These are phyloP conservation scores for Diatrype stigma DNA, from an alignment of 2,329 filamentous ascomycete species.

Conservation along the genomic window DNA sequence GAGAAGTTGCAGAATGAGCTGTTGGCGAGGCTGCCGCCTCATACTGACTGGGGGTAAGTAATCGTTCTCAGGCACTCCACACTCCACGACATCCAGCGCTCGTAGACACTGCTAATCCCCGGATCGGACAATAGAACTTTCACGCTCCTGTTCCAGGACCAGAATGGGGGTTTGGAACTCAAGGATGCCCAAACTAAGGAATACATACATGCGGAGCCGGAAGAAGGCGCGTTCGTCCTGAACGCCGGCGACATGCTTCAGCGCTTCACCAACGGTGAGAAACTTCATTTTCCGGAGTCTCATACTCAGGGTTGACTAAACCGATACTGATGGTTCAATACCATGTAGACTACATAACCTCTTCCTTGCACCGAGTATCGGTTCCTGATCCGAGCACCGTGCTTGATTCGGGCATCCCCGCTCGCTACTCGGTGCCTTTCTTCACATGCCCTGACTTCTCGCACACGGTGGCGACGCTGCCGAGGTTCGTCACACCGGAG, in stretches of 20 bases:
- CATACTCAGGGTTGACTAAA: background rate
- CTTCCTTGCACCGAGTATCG: slow-evolving; percentile 18
- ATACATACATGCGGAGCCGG: slow-evolving; percentile 13
- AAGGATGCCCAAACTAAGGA: slow-evolving; percentile 30
- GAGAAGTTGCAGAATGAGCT: slow-evolving; percentile 13
- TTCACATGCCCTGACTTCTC: slow-evolving; percentile 18
- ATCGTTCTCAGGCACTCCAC: slow-evolving; percentile 4
- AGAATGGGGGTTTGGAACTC: slow-evolving; percentile 46
- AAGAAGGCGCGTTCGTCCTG: slow-evolving; percentile 18
- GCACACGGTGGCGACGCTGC: slow-evolving; percentile 15
- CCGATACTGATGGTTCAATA: background rate
- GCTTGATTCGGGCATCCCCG: slow-evolving; percentile 12
- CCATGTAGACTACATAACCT: slow-evolving; percentile 24
- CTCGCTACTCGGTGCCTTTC: slow-evolving; percentile 23
- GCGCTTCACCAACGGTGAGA: slow-evolving; percentile 21
- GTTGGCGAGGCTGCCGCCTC: slow-evolving; percentile 36
- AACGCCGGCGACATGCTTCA: slow-evolving; percentile 24
- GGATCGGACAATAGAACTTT: slow-evolving; percentile 32
- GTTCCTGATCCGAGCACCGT: slow-evolving; percentile 13
- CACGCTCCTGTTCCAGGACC: slow-evolving; percentile 52
- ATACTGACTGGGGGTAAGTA: slow-evolving; percentile 48
- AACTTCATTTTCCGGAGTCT: background rate
- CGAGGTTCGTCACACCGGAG: slow-evolving; percentile 15
- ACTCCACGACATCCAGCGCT: background rate
- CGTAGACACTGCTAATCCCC: background rate